Evolutionary conservation across 1,284 basidiomycete genomes (phyloP), one percentile per base, ranked within the genome.

Genomic region (Tilletia indica): DNA sequence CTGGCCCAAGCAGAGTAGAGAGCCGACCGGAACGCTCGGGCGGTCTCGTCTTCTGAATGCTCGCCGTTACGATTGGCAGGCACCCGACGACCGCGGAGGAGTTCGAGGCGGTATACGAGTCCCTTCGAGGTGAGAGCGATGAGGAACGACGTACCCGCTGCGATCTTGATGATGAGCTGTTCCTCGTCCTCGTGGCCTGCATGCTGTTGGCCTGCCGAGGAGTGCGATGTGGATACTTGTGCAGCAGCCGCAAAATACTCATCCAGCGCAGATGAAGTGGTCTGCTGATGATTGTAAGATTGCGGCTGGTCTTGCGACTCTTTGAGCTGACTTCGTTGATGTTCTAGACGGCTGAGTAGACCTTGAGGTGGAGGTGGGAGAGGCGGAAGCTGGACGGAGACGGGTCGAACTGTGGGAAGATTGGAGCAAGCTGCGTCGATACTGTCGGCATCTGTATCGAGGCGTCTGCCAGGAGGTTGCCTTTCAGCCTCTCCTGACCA

Each of bases 71-170:
- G 4, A 9, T n/a, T 63, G 58, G 11, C 9, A 6, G 38, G 34
- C 21, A 47, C 21, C 6, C 25, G n/a, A n/a, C 42, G 45, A 4
- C 47, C 66, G 42, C 66, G 42, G 16, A 68, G 70, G 25, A 78
- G 25, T 51, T 78, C 72, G 6, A 80, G 19, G n/a, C 70, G 67
- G 64, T 75, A 72, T n/a, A 80, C 25, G 0, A 61, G 68, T 4
- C 78, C 78, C 2, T 64, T 16, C 9, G 71, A 54, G 21, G 77
- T 80, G n/a, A 78, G 74, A 6, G 77, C 77, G 25, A 78, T 45
- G 63, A 78, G 36, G 45, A 77, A 80, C 45, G 77, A 70, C 47
- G 77, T 74, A 2, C 78, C 78, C 4, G 78, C 78, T 34, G 76
- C 77, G 8, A 80, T 73, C 45, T 75, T 73, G 0, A 63, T 66